A percentile compares a stretch with the other conserved stretches of the same genome.
These are phyloP conservation scores for Umbelopsis sp. DNA, from an alignment of 192 early-diverging fungal species.

Conservation along the genomic window DNA sequence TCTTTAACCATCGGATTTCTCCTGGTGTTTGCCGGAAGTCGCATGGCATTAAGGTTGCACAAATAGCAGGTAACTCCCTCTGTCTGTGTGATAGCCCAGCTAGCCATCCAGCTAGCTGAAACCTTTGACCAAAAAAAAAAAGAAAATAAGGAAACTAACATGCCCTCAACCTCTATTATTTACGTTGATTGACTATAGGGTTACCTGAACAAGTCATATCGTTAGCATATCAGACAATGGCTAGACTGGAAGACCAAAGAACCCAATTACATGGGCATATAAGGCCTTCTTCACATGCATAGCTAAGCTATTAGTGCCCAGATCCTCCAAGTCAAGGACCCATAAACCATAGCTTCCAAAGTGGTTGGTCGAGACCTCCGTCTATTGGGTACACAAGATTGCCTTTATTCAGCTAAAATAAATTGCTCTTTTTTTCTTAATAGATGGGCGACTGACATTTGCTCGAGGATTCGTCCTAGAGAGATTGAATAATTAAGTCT, in stretches of 20 bases:
- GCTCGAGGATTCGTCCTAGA: too few species aligned
- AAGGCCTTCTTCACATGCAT: neutral
- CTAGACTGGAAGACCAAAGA: neutral
- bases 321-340: too few species aligned
- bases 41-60: conserved; percentile 35
- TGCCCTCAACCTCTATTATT: neutral
- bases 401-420: neutral
- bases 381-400: conserved; percentile 3
- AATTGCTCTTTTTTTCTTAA: neutral
- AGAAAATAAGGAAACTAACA: neutral
- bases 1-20: conserved; percentile 25
- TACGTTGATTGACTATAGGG: neutral
- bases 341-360: neutral
- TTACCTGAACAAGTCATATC: neutral
- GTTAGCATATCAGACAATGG: conserved; percentile 6
- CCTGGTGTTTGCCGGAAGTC: conserved; percentile 30
- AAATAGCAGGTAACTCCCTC: conserved; percentile 26
- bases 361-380: neutral
- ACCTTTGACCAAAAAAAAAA: neutral
- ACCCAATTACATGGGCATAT: neutral
- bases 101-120: neutral
- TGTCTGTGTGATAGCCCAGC: neutral
- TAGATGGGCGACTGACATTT: too few species aligned
- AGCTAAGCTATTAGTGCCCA: too few species aligned
- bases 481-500: too few species aligned